These are phyloP conservation scores for Eucalyptus pauciflora DNA, from an alignment of 345 rosid genomes.

Conservation along the genomic window DNA sequence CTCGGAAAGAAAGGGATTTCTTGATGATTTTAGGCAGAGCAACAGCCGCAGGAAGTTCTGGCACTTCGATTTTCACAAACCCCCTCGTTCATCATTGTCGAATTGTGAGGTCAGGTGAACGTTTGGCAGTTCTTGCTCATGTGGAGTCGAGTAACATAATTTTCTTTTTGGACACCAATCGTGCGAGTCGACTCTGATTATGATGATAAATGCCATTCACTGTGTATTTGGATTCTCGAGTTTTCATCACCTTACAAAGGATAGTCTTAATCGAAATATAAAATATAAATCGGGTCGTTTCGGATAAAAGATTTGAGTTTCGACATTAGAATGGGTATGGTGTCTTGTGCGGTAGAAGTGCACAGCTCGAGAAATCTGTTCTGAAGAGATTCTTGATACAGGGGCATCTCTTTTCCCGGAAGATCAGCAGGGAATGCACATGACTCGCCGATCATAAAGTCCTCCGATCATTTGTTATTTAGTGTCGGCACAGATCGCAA, in stretches of 20 bases:
- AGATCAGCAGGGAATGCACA: neutral
- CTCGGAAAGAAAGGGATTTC: neutral
- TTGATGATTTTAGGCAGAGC: neutral
- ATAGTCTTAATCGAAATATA: neutral
- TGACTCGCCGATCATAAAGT: neutral
- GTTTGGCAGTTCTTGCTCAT: neutral
- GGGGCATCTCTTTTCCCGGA: neutral
- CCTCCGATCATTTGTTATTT: neutral
- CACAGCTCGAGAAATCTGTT: neutral
- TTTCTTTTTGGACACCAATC: neutral
- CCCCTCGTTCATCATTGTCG: neutral
- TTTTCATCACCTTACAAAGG: neutral
- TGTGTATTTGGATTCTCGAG: neutral
- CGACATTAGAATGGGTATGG: neutral
- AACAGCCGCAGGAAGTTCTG: neutral
- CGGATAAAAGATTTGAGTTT: neutral
- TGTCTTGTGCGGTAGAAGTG: neutral
- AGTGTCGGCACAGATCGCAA: neutral
- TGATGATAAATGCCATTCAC: neutral
- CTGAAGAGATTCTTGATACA: neutral
- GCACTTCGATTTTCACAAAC: neutral
- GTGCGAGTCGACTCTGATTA: neutral
- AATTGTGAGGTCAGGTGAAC: neutral
- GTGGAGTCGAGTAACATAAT: neutral
- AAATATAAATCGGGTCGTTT: neutral